phyloP scores from a whole-genome alignment of 257 asterid species.

The Mentha longifolia region DNA sequence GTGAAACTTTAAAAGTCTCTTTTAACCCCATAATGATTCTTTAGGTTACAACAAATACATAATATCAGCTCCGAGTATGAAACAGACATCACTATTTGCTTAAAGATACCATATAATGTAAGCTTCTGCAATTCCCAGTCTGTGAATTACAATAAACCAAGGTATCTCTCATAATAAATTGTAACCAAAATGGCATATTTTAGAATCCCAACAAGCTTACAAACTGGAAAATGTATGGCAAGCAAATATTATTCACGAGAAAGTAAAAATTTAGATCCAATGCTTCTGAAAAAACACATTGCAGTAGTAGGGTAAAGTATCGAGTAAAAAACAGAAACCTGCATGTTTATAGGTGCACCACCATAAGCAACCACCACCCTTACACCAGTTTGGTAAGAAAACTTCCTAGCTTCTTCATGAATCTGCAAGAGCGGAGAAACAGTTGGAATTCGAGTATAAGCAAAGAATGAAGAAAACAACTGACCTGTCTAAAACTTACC shows the following conservation, averaged over 20 bases:
- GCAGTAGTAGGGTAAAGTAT: constrained; percentile 13
- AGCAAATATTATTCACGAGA: constrained; percentile 14
- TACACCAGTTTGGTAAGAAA: constrained; percentile 76
- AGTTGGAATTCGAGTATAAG: background rate
- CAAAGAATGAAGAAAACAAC: background rate
- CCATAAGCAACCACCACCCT: constrained; percentile 70
- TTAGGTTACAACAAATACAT: background rate
- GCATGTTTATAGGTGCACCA: constrained; percentile 64
- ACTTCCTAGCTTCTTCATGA: constrained; percentile 68
- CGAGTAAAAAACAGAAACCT: constrained; percentile 43
- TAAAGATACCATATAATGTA: constrained; percentile 15
- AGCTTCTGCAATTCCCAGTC: constrained; percentile 1
- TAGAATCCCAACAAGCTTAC: background rate
- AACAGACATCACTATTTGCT: background rate
- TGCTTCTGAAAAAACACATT: background rate
- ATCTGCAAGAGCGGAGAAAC: constrained; percentile 42
- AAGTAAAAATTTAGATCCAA: background rate
- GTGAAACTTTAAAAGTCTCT: background rate
- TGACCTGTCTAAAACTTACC: constrained; percentile 37
- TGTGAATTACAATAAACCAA: background rate
- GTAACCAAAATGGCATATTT: background rate
- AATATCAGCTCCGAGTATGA: background rate
- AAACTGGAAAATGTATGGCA: background rate
- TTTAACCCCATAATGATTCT: background rate
- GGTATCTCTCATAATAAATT: background rate